These are phyloP conservation scores for Arctium minus DNA, from an alignment of 129 eudicot genomes.

Conservation along the genomic window DNA sequence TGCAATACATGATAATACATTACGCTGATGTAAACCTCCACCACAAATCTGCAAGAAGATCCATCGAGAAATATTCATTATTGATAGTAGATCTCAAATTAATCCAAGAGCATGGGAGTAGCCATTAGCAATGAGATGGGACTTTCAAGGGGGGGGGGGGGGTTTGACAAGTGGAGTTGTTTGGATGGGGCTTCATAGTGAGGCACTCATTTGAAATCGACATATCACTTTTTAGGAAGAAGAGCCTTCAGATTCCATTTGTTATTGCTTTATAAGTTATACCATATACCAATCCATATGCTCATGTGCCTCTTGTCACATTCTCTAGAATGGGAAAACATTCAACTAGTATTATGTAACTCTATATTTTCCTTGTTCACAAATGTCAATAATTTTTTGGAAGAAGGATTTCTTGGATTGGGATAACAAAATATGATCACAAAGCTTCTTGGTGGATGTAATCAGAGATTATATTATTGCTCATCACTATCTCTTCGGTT, in stretches of 20 bases:
- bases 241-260: neutral
- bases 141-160: neutral
- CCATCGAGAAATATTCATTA: neutral
- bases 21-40: neutral
- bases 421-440: neutral
- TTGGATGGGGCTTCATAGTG: neutral
- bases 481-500: too few species aligned
- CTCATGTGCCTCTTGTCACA: neutral
- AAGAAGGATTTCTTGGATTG: neutral
- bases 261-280: neutral
- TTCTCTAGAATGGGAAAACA: neutral
- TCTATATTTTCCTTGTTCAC: neutral
- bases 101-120: neutral
- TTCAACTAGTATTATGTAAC: neutral
- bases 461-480: too few species aligned
- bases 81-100: neutral
- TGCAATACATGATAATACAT: neutral
- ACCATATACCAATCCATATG: neutral
- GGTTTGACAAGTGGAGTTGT: neutral
- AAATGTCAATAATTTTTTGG: neutral
- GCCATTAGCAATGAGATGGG: neutral
- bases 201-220: neutral
- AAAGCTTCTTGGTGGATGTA: neutral
- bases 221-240: neutral
- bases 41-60: neutral